Evolutionary conservation across 139 green algal genomes (phyloP).

Genomic region (Coelastrella sp.): DNA sequence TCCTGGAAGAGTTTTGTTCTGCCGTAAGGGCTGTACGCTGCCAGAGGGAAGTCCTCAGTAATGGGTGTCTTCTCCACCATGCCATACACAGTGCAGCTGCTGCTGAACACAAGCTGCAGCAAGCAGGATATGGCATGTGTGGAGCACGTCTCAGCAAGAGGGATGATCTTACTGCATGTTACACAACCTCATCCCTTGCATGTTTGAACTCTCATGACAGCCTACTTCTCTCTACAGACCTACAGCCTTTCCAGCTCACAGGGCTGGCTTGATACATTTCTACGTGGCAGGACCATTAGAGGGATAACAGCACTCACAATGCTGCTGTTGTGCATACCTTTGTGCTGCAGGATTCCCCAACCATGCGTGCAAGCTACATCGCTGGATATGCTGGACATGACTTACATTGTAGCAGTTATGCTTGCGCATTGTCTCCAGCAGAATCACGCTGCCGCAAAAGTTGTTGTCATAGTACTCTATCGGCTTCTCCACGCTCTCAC

Average conservation of each 20-base stretch:
- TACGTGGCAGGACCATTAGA: too few relatives aligned
- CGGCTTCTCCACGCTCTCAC: slow-evolving; percentile 90
- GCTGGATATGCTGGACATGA: neutral
- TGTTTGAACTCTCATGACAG: too few relatives aligned
- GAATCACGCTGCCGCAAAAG: slow-evolving; percentile 86
- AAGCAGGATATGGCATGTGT: neutral
- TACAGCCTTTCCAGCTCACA: too few relatives aligned
- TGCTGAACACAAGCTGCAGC: slow-evolving; percentile 92
- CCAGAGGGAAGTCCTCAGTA: slow-evolving; percentile 85
- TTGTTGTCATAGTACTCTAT: slow-evolving; percentile 99
- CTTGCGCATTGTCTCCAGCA: slow-evolving; percentile 86
- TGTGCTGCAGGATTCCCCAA: neutral
- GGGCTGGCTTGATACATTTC: too few relatives aligned
- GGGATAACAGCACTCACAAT: too few relatives aligned
- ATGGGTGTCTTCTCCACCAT: slow-evolving; percentile 91
- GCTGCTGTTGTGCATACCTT: too few relatives aligned
- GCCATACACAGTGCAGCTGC: slow-evolving; percentile 97
- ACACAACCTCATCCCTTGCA: too few relatives aligned
- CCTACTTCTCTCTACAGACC: too few relatives aligned
- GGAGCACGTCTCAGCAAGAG: too few relatives aligned
- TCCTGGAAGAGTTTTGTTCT: slow-evolving; percentile 98
- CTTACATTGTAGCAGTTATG: slow-evolving; percentile 73
- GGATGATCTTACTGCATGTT: too few relatives aligned
- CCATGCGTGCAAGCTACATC: neutral
- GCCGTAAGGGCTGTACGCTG: slow-evolving; percentile 93